phyloP scores from a whole-genome alignment of 768 basidiomycete species.

The Termitomyces heimii region DNA sequence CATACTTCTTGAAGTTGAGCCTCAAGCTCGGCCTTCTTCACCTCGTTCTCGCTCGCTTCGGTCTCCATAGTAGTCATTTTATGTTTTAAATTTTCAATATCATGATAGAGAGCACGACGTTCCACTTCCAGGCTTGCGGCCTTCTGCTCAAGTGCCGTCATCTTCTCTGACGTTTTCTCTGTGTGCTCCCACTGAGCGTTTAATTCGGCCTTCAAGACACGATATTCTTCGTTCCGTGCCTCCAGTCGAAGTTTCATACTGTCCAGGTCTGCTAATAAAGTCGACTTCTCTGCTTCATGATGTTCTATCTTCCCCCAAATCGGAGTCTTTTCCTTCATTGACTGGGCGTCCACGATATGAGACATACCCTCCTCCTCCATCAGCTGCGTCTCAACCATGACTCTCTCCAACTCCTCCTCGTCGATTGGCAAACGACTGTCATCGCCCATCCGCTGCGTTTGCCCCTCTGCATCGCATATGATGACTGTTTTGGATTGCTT shows the following conservation, averaged over 20 bases:
- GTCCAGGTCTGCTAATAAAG: constrained; percentile 38
- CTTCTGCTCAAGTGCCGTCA: constrained; percentile 32
- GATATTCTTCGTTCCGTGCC: constrained; percentile 37
- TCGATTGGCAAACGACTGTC: constrained; percentile 35
- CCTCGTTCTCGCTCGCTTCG: constrained; percentile 53
- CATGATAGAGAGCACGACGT: constrained; percentile 30
- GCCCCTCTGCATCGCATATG: constrained; percentile 48
- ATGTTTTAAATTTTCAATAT: constrained; percentile 36
- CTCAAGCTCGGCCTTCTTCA: constrained; percentile 50
- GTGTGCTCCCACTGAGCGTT: constrained; percentile 70
- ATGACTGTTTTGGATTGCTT: constrained; percentile 48
- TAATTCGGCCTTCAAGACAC: constrained; percentile 52
- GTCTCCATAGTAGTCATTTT: constrained; percentile 41
- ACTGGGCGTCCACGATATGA: constrained; percentile 32
- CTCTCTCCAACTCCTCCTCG: constrained; percentile 35
- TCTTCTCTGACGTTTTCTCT: constrained; percentile 46
- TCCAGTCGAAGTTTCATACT: constrained; percentile 32
- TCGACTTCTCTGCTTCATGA: constrained; percentile 37
- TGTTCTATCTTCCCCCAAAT: constrained; percentile 34
- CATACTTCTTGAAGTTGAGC: constrained; percentile 47
- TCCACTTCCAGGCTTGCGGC: constrained; percentile 31
- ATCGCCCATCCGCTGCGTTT: constrained; percentile 54
- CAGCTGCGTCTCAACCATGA: constrained; percentile 35
- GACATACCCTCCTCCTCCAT: constrained; percentile 31
- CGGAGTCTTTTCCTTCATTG: constrained; percentile 49